A percentile compares a stretch with the other conserved stretches of the same genome.
phyloP scores from a whole-genome alignment of 345 rosid species.

The Citrus maxima region DNA sequence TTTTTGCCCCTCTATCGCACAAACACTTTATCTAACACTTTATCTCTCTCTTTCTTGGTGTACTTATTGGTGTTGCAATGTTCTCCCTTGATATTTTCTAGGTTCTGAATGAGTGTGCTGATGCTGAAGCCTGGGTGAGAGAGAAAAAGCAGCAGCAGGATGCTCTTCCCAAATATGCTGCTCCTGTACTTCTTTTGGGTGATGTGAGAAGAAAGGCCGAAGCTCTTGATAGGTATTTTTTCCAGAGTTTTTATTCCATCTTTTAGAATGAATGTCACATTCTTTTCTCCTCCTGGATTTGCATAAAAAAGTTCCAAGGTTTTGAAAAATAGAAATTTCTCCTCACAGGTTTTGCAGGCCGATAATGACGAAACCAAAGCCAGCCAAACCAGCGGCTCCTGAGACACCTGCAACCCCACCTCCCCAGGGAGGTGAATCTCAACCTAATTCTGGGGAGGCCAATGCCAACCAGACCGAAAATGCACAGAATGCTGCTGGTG shows the following conservation, averaged over 20 bases:
- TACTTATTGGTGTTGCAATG: background rate
- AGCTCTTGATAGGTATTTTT: conserved; percentile 65
- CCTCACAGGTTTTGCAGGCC: conserved; percentile 72
- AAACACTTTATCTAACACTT: too few relatives aligned
- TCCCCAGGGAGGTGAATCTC: conserved; percentile 44
- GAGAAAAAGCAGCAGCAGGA: conserved; percentile 85
- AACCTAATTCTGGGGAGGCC: conserved; percentile 26
- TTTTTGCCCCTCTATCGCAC: background rate
- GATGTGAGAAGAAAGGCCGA: conserved; percentile 78
- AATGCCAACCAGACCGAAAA: conserved; percentile 21
- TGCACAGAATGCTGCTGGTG: conserved; percentile 27
- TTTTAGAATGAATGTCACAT: background rate
- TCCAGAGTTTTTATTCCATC: too few relatives aligned
- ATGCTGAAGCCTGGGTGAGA: conserved; percentile 85
- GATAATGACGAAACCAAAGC: conserved; percentile 86
- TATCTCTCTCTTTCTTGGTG: background rate
- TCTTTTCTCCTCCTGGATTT: background rate
- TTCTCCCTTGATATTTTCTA: conserved; percentile 12
- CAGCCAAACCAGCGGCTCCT: conserved; percentile 62
- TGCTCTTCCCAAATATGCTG: conserved; percentile 67
- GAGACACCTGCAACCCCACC: conserved; percentile 55
- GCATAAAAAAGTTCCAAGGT: background rate
- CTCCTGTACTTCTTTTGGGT: conserved; percentile 71
- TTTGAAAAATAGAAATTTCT: background rate
- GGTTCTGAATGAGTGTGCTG: conserved; percentile 86